Percentiles rank a stretch among this genome's conserved stretches.
phyloP scores from a whole-genome alignment of 2,329 filamentous ascomycete species.

The Penicillium janthinellum region DNA sequence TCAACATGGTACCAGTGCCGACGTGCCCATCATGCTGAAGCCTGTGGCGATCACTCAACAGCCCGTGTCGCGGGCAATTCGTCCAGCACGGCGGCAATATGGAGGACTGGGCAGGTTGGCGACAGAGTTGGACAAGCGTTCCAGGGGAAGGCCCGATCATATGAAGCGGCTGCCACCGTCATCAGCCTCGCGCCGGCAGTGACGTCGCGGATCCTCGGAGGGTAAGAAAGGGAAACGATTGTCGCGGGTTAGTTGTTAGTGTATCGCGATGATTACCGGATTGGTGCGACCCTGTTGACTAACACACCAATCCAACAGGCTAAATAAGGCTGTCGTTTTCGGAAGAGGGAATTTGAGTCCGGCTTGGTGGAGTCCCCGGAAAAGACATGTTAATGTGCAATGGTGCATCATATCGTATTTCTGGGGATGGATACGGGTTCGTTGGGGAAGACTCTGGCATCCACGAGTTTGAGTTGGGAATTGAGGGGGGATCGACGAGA shows the following conservation, averaged over 20 bases:
- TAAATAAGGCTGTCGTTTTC: not conserved
- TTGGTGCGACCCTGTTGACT: constrained; percentile 18
- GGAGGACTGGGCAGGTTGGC: constrained; percentile 19
- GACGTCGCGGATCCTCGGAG: constrained; percentile 16
- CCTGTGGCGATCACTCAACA: constrained; percentile 25
- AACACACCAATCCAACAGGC: not conserved
- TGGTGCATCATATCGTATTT: not conserved
- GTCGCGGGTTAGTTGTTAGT: constrained; percentile 2
- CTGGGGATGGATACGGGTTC: not conserved
- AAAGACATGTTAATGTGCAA: not conserved
- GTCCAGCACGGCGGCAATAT: constrained; percentile 27
- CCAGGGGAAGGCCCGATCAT: constrained; percentile 36
- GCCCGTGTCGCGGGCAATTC: constrained; percentile 30
- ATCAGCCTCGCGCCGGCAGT: constrained; percentile 29
- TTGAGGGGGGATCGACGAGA: not conserved
- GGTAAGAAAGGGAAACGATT: constrained; percentile 12
- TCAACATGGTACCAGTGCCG: constrained; percentile 36
- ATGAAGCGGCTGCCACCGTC: constrained; percentile 33
- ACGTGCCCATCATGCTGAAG: constrained; percentile 43
- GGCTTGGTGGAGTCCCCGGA: constrained; percentile 4
- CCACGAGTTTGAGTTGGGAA: not conserved
- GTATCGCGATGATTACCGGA: constrained; percentile 20
- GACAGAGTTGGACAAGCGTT: constrained; percentile 29
- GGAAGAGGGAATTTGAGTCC: not conserved
- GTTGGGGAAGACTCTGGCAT: not conserved